These are phyloP conservation scores for Serendipita sp. DNA, from an alignment of 768 basidiomycete species.

Conservation along the genomic window DNA sequence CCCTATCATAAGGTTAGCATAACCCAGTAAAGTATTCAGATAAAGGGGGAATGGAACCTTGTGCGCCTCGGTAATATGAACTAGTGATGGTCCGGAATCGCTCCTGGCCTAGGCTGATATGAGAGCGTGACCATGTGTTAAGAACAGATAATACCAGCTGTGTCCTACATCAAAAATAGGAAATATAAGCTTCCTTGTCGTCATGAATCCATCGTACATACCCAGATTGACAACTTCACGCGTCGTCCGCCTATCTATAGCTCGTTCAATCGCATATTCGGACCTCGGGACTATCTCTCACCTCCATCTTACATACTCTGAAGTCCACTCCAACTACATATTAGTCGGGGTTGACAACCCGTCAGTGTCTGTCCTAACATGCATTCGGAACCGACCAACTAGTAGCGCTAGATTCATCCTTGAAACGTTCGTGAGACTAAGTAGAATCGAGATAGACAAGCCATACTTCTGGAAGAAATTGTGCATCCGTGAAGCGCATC, in stretches of 20 bases:
- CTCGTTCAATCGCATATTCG: neutral
- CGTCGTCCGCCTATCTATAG: constrained; percentile 35
- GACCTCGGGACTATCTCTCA: constrained; percentile 22
- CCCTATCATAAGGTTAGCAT: neutral
- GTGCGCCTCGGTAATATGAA: constrained; percentile 68
- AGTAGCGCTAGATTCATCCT: constrained; percentile 70
- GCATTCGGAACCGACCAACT: constrained; percentile 24
- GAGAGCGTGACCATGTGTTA: constrained; percentile 51
- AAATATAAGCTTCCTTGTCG: neutral
- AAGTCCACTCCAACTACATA: constrained; percentile 44
- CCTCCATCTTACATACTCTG: constrained; percentile 70
- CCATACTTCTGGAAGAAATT: constrained; percentile 61
- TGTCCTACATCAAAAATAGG: neutral
- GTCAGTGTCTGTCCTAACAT: neutral
- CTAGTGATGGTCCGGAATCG: constrained; percentile 90
- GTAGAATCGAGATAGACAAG: neutral
- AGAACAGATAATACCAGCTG: neutral
- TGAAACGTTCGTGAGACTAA: neutral
- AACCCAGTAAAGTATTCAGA: neutral
- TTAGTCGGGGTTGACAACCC: too few species aligned
- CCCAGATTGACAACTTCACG: constrained; percentile 95
- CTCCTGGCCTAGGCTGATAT: constrained; percentile 96
- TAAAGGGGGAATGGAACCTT: too few species aligned
- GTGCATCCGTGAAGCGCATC: constrained; percentile 90
- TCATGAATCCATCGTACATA: constrained; percentile 23